Base-by-base conservation (phyloP, 768 basidiomycete genomes). In the Xerocomellus dryophilus region DNA sequence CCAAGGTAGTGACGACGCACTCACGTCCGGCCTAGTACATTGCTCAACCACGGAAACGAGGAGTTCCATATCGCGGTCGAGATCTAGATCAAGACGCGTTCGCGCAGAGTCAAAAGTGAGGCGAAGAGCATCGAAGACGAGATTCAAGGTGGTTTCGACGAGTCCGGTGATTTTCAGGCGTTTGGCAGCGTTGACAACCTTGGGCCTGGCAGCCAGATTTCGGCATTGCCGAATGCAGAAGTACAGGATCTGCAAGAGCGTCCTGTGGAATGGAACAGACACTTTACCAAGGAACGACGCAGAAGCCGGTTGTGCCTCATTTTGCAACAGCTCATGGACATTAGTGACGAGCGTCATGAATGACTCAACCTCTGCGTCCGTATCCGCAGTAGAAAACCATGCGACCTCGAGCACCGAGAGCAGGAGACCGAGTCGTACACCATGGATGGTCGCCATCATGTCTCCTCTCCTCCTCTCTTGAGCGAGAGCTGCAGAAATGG, bases 41-140 rank as follows among this genome's bases (percentile, higher is more conserved):
- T 90, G 88, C 59, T 90, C 83, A 57, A 94, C 91, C n/a, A 89
- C 85, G 7, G 88, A 81, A 5, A 92, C 84, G 12, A 93, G 74
- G 11, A 92, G 74, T 57, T 91, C 85, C 79, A 94, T 82, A 57
- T 96, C 91, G 18, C 80, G 75, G 68, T 93, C 90, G 7, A 91
- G 73, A 42, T 89, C 86, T 51, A 81, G 56, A 65, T 86, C 81
- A 34, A 76, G 61, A 42, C 82, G 71, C 32, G 75, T 76, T 17
- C 78, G 76, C 0, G 88, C 89, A 29, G 83, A 73, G 45, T 82
- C 77, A 60, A 93, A 88, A 4, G 83, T 80, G 25, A 85, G 70
- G 27, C 81, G 80, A 20, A 82, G 77, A 2, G 81, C 86, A 51
- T 88, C 85, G 54, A 93, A 77, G 38, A 88, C 81, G 34, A 93